Conservation (phyloP, 257 asterid species). For the Solanum microdontum region DNA sequence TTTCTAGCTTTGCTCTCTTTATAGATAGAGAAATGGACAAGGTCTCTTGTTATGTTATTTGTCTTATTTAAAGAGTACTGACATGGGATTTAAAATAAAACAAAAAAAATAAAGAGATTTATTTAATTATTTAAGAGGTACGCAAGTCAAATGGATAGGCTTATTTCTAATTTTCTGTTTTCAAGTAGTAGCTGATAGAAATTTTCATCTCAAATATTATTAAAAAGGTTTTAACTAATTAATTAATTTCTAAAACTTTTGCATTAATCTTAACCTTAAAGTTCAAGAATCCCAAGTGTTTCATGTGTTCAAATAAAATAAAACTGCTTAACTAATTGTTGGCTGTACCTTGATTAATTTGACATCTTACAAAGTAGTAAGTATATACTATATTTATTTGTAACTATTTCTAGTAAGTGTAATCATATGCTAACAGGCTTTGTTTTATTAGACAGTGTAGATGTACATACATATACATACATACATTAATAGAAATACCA, state of each 20-base stretch:
- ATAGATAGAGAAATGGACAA: background rate
- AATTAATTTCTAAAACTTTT: background rate
- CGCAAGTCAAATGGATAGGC: background rate
- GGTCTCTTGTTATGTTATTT: background rate
- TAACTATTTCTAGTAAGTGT: background rate
- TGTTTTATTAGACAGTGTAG: background rate
- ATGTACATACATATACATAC: background rate
- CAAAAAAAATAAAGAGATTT: background rate
- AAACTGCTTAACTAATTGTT: background rate
- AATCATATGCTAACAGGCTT: background rate
- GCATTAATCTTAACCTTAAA: background rate
- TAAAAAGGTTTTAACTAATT: background rate
- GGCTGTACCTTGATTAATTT: background rate
- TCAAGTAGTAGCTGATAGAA: background rate
- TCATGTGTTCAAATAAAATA: background rate
- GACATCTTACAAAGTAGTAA: background rate
- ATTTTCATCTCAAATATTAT: background rate
- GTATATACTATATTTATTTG: background rate
- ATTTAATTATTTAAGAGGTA: background rate
- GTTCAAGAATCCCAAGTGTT: background rate
- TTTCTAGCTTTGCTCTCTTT: background rate
- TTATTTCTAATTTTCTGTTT: background rate
- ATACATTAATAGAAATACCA: background rate
- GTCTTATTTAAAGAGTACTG: background rate
- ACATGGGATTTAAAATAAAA: background rate